A percentile compares a stretch with the other conserved stretches of the same genome.
Evolutionary conservation across 352 stramenopile species (phyloP).

Genomic region (Phytophthora lateralis): DNA sequence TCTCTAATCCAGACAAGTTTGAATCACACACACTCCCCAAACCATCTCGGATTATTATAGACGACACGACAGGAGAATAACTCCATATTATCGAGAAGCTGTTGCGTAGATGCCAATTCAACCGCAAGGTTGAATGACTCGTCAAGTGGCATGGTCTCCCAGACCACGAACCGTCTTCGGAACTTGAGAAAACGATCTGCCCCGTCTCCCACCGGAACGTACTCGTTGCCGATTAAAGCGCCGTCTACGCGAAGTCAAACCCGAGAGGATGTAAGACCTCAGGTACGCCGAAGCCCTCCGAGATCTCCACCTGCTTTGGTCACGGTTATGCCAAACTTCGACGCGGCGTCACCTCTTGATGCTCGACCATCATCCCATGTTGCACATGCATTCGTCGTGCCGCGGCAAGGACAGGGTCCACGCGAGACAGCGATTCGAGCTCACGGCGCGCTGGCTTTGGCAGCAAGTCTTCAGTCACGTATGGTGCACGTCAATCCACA

Average conservation of each 20-base stretch:
- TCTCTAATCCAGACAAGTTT: slow-evolving; percentile 4
- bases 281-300: too few relatives aligned
- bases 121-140: slow-evolving; percentile 16
- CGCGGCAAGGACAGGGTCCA: too few relatives aligned
- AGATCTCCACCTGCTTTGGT: too few relatives aligned
- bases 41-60: slow-evolving; percentile 4
- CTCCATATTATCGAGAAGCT: slow-evolving; percentile 8
- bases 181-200: slow-evolving; percentile 14
- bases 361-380: too few relatives aligned
- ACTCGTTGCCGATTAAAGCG: slow-evolving; percentile 14
- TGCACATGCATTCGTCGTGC: too few relatives aligned
- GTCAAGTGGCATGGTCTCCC: slow-evolving; percentile 17
- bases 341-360: too few relatives aligned
- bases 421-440: too few relatives aligned
- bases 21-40: neutral
- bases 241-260: slow-evolving; percentile 22
- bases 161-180: slow-evolving; percentile 7
- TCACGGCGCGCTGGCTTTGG: too few relatives aligned
- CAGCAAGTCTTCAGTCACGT: too few relatives aligned
- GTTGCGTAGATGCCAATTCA: slow-evolving; percentile 12
- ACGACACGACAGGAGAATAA: slow-evolving; percentile 5
- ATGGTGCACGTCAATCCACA: too few relatives aligned
- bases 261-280: slow-evolving; percentile 11
- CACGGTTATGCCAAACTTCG: too few relatives aligned
- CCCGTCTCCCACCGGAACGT: slow-evolving; percentile 19